phyloP scores from a whole-genome alignment of 805 yeast species.

The Candida maris region DNA sequence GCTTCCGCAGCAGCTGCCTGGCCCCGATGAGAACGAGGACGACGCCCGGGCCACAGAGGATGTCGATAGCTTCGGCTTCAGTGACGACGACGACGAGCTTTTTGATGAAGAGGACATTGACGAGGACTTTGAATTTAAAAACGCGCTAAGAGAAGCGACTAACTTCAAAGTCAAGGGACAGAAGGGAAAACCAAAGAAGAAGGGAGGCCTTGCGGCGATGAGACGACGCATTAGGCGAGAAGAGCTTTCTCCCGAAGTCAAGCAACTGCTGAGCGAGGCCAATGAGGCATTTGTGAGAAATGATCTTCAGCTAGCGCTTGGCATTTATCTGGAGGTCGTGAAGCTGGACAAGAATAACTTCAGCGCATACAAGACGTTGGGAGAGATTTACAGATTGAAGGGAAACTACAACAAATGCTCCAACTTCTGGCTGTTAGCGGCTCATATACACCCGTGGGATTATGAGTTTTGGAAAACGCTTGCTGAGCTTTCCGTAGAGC shows the following conservation, averaged over 20 bases:
- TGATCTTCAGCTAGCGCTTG: conserved; percentile 57
- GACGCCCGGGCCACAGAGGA: conserved; percentile 20
- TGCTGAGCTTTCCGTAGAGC: conserved; percentile 60
- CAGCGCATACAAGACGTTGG: conserved; percentile 83
- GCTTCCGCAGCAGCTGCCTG: conserved; percentile 9
- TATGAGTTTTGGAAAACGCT: conserved; percentile 75
- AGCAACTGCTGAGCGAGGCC: conserved; percentile 62
- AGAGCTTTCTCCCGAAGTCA: conserved; percentile 69
- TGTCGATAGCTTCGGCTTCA: conserved; percentile 25
- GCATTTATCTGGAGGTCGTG: conserved; percentile 64
- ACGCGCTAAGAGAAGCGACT: conserved; percentile 65
- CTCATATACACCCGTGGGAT: conserved; percentile 73
- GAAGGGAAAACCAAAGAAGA: conserved; percentile 32
- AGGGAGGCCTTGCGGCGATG: conserved; percentile 35
- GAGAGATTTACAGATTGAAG: conserved; percentile 71
- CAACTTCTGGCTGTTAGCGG: conserved; percentile 77
- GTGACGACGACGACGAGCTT: conserved; percentile 29
- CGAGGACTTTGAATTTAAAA: conserved; percentile 49
- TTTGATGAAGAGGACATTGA: conserved; percentile 34
- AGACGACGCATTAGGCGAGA: conserved; percentile 38
- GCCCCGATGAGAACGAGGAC: conserved; percentile 15
- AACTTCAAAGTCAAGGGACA: conserved; percentile 51
- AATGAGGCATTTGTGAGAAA: conserved; percentile 73
- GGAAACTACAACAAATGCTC: conserved; percentile 71
- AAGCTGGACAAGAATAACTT: conserved; percentile 72